Percentiles rank a stretch among this genome's conserved stretches.
Evolutionary conservation across 495 filamentous ascomycete genomes (phyloP).

Genomic region (Hypoxylon subgilvum): DNA sequence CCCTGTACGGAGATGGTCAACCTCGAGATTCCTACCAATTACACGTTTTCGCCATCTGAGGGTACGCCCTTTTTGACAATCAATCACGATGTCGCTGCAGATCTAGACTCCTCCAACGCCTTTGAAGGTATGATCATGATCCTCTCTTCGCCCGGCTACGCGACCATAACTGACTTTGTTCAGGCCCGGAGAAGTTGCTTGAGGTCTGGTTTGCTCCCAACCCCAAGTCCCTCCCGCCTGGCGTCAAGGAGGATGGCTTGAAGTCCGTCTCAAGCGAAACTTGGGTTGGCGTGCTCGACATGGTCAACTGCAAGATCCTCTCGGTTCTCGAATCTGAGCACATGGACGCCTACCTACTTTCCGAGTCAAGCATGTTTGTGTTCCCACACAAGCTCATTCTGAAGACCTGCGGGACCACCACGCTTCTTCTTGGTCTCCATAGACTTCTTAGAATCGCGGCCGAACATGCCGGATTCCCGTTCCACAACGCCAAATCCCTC

Average conservation of each 20-base stretch:
- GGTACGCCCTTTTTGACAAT: slow-evolving; percentile 90
- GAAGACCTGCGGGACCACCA: slow-evolving; percentile 99
- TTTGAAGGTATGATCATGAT: slow-evolving; percentile 92
- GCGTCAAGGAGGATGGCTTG: slow-evolving; percentile 74
- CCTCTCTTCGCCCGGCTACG: background rate
- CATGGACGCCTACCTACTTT: slow-evolving; percentile 95
- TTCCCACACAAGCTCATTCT: slow-evolving; percentile 98
- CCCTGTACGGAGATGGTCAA: slow-evolving; percentile 74
- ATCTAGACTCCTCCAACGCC: slow-evolving; percentile 93
- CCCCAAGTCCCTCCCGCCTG: slow-evolving; percentile 70
- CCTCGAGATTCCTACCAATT: slow-evolving; percentile 76
- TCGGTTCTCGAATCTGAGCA: slow-evolving; percentile 94
- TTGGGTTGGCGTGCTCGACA: slow-evolving; percentile 96
- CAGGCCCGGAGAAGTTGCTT: slow-evolving; percentile 94
- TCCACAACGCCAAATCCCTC: slow-evolving; percentile 53
- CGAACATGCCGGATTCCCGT: slow-evolving; percentile 82
- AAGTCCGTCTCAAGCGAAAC: slow-evolving; percentile 82
- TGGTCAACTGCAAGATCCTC: slow-evolving; percentile 98
- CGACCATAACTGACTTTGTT: background rate
- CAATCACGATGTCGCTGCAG: slow-evolving; percentile 92
- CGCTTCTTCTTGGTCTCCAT: slow-evolving; percentile 83
- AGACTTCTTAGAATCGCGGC: slow-evolving; percentile 91
- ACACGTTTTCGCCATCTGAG: slow-evolving; percentile 78
- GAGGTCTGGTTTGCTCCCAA: slow-evolving; percentile 98
- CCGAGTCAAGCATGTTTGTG: slow-evolving; percentile 99